Conservation (phyloP, 1,284 basidiomycete species). For the Austropuccinia psidii region DNA sequence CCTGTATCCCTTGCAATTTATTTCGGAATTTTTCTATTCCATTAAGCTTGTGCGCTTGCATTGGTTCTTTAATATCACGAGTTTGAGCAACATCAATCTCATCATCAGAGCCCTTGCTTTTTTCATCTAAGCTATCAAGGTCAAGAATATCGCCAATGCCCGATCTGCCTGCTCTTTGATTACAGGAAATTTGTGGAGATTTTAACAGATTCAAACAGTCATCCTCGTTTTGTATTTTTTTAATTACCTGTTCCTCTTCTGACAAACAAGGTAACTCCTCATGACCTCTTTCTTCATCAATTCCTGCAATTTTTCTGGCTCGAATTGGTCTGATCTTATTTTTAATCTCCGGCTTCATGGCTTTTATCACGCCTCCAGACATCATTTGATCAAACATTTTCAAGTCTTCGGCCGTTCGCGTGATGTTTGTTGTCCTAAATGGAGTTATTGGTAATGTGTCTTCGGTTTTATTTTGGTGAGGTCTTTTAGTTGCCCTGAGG, state of each 20-base stretch:
- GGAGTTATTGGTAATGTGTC: neutral
- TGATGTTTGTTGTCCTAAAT: neutral
- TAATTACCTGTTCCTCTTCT: neutral
- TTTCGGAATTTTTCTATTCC: constrained; percentile 29
- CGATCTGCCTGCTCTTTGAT: neutral
- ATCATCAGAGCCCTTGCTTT: neutral
- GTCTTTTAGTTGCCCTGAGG: neutral
- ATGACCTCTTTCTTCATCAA: neutral
- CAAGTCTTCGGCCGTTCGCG: neutral
- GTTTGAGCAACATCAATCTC: neutral
- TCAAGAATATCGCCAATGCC: neutral
- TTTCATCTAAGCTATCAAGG: neutral
- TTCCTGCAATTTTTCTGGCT: neutral
- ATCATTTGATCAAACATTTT: neutral
- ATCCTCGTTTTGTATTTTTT: neutral
- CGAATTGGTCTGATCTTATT: neutral
- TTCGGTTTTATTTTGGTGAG: neutral
- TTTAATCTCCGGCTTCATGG: neutral
- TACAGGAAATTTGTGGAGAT: neutral
- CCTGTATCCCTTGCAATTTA: neutral
- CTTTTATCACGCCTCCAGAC: neutral
- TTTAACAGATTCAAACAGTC: neutral
- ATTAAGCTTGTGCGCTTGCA: no score
- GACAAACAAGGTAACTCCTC: constrained; percentile 7
- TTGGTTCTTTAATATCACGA: neutral